phyloP scores from a whole-genome alignment of 805 yeast genomes.

The Metschnikowia koreensis region DNA sequence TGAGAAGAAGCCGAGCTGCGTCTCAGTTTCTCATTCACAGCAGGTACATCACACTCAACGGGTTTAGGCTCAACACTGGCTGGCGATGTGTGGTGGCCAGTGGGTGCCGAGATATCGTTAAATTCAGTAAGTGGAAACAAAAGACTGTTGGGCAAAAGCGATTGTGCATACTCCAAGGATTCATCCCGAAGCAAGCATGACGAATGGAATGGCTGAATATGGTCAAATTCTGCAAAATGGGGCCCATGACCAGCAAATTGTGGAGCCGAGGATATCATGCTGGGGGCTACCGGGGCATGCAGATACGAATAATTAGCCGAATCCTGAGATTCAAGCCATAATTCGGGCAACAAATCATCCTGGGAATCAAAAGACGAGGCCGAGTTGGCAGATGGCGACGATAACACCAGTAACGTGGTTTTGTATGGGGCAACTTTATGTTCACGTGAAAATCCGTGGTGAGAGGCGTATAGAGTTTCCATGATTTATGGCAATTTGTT shows the following conservation, averaged over 20 bases:
- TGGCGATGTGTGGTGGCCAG: constrained; percentile 7
- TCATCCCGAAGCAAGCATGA: constrained; percentile 25
- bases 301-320: constrained; percentile 3
- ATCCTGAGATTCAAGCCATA: constrained; percentile 28
- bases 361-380: constrained; percentile 15
- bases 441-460: constrained; percentile 7
- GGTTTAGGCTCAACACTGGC: not conserved
- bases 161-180: constrained; percentile 21
- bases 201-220: constrained; percentile 4
- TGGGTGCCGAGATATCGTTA: constrained; percentile 26
- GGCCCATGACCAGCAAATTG: not conserved
- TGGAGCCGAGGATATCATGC: not conserved
- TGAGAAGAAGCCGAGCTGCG: constrained; percentile 4
- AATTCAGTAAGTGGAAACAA: constrained; percentile 33
- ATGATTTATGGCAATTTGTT: not conserved
- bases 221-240: not conserved
- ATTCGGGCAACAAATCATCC: constrained; percentile 34
- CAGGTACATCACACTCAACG: not conserved
- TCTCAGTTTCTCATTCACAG: not conserved
- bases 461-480: constrained; percentile 10
- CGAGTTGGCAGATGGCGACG: constrained; percentile 10
- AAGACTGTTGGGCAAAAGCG: constrained; percentile 25
- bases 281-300: not conserved
- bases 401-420: constrained; percentile 4
- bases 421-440: not conserved